Conservation (phyloP, 306 rosid species). For the Ziziphus jujuba region DNA sequence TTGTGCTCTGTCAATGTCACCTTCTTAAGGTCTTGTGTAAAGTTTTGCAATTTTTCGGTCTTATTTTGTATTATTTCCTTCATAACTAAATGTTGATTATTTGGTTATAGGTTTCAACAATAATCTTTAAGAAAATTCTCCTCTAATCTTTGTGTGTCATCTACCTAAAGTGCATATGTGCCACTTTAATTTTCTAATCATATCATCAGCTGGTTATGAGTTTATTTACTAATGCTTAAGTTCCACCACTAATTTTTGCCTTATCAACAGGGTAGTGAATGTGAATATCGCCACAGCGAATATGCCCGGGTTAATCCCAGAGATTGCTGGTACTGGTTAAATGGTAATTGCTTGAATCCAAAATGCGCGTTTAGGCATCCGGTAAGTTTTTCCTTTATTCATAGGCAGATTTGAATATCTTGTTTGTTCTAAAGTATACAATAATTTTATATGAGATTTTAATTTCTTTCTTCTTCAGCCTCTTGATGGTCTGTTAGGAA, state of each 20-base stretch:
- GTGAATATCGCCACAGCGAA: conserved; percentile 97
- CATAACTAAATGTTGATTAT: not conserved
- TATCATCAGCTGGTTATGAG: not conserved
- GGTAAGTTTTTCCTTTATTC: conserved; percentile 45
- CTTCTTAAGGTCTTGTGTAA: not conserved
- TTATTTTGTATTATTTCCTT: not conserved
- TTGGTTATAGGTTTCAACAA: not conserved
- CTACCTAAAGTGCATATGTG: not conserved
- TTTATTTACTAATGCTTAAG: not conserved
- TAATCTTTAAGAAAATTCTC: not conserved
- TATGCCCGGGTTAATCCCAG: conserved; percentile 91
- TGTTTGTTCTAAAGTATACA: not conserved
- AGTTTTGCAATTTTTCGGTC: not conserved
- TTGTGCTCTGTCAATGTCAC: not conserved
- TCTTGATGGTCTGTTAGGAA: conserved; percentile 75
- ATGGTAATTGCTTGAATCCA: conserved; percentile 90
- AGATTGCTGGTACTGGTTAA: conserved; percentile 97
- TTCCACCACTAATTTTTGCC: conserved; percentile 4
- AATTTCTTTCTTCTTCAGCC: conserved; percentile 53
- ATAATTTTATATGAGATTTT: not conserved
- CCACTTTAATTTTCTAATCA: not conserved
- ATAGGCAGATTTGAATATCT: not conserved
- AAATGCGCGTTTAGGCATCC: conserved; percentile 96
- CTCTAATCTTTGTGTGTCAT: not conserved
- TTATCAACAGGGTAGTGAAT: conserved; percentile 73